A percentile compares a stretch with the other conserved stretches of the same genome.
These are phyloP conservation scores for Hygrocybe coccinea DNA, from an alignment of 768 basidiomycete species.

Conservation along the genomic window DNA sequence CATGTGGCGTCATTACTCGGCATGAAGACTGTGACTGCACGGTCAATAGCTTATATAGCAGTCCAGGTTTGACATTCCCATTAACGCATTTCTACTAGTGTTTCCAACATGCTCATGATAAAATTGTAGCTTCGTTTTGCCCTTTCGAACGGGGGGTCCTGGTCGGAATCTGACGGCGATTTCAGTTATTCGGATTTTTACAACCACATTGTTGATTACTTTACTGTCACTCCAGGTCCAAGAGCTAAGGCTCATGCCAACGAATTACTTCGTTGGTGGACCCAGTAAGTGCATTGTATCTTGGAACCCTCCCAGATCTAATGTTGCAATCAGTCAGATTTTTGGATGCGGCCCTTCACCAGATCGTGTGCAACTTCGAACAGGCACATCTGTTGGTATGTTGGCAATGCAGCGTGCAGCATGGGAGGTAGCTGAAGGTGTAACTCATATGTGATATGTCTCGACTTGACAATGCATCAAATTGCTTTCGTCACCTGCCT, in stretches of 20 bases:
- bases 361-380: not conserved
- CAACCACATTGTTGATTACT: not conserved
- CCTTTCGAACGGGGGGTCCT: not conserved
- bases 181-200: not conserved
- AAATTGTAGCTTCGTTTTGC: no score
- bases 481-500: not conserved
- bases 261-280: not conserved
- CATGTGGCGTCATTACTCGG: conserved; percentile 1
- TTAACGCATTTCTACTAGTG: no score
- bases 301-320: not conserved
- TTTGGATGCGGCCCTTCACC: not conserved
- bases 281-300: not conserved
- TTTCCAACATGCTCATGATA: no score
- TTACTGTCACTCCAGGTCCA: not conserved
- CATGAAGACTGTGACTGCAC: conserved; percentile 3
- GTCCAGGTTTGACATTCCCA: conserved; percentile 2
- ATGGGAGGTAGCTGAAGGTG: not conserved
- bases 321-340: not conserved
- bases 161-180: no score
- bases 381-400: not conserved
- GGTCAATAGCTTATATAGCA: conserved; percentile 6
- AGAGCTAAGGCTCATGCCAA: not conserved
- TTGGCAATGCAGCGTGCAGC: not conserved
- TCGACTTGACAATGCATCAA: not conserved
- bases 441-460: not conserved